phyloP scores from a whole-genome alignment of 371 early-diverging fungal genomes.

The Scutellospora calospora region DNA sequence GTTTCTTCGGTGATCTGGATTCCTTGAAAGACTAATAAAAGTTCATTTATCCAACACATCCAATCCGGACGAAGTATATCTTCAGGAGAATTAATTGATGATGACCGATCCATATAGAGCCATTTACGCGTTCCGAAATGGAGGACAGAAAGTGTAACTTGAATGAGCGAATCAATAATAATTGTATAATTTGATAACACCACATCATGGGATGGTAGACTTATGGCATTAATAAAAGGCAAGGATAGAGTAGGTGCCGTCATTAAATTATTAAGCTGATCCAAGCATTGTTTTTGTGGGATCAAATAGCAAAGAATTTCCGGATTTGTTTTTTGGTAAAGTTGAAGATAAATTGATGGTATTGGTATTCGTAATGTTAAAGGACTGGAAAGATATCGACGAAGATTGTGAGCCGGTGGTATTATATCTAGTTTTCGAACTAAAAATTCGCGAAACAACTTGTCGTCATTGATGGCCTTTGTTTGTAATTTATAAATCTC shows the following conservation, averaged over 20 bases:
- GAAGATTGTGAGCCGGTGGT: not conserved
- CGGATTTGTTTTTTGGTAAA: not conserved
- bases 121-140: not conserved
- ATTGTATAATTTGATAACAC: not conserved
- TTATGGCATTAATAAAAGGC: slow-evolving; percentile 11
- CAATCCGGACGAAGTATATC: slow-evolving; percentile 11
- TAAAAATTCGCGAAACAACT: not conserved
- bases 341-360: not conserved
- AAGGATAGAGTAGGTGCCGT: not conserved
- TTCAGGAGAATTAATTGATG: slow-evolving; percentile 9
- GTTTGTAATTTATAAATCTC: too few species aligned
- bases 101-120: not conserved
- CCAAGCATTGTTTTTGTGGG: slow-evolving; percentile 7
- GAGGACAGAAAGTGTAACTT: not conserved
- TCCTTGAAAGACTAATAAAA: slow-evolving; percentile 17
- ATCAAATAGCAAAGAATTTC: not conserved
- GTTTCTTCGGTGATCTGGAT: not conserved
- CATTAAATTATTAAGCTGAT: not conserved
- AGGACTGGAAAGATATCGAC: slow-evolving; percentile 1
- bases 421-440: not conserved
- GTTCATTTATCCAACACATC: slow-evolving; percentile 28
- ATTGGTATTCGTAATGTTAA: slow-evolving; percentile 2
- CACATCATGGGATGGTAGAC: not conserved
- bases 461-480: not conserved
- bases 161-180: slow-evolving; percentile 7